Conservation (phyloP, 2,329 filamentous ascomycete genomes). For the Aspergillus felis region DNA sequence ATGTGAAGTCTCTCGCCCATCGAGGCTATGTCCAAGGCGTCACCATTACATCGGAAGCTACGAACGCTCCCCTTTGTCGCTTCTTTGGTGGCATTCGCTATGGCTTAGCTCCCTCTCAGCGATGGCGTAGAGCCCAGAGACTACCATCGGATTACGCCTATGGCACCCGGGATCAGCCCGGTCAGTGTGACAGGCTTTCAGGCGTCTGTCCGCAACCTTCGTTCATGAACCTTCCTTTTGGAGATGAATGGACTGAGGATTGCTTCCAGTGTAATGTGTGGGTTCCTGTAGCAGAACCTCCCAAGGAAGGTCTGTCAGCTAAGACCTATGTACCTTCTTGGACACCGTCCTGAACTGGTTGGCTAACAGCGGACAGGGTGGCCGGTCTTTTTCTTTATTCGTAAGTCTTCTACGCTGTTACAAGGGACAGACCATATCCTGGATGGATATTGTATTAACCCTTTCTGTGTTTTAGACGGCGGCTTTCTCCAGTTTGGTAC, state of each 20-base stretch:
- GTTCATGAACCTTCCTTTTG: constrained; percentile 23
- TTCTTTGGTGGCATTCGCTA: constrained; percentile 57
- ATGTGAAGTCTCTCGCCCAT: constrained; percentile 25
- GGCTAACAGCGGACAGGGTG: constrained; percentile 38
- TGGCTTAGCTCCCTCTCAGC: constrained; percentile 48
- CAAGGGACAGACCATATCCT: not conserved
- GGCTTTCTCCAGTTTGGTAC: constrained; percentile 56
- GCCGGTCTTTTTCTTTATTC: constrained; percentile 58
- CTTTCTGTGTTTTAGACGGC: constrained; percentile 39
- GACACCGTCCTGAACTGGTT: not conserved
- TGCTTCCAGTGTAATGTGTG: constrained; percentile 56
- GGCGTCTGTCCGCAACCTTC: constrained; percentile 51
- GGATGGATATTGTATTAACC: not conserved
- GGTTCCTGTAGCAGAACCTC: constrained; percentile 47
- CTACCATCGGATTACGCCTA: constrained; percentile 50
- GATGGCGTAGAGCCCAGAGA: constrained; percentile 48
- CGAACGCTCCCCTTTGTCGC: constrained; percentile 38
- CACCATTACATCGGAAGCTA: constrained; percentile 37
- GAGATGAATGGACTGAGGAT: constrained; percentile 47
- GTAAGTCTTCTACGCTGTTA: constrained; percentile 30
- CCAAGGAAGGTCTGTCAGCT: constrained; percentile 27
- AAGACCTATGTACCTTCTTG: not conserved
- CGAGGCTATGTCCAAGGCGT: constrained; percentile 50
- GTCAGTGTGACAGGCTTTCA: constrained; percentile 37
- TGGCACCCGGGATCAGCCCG: constrained; percentile 47